Conservation (phyloP, 495 filamentous ascomycete species). For the Aspergillus baeticus region DNA sequence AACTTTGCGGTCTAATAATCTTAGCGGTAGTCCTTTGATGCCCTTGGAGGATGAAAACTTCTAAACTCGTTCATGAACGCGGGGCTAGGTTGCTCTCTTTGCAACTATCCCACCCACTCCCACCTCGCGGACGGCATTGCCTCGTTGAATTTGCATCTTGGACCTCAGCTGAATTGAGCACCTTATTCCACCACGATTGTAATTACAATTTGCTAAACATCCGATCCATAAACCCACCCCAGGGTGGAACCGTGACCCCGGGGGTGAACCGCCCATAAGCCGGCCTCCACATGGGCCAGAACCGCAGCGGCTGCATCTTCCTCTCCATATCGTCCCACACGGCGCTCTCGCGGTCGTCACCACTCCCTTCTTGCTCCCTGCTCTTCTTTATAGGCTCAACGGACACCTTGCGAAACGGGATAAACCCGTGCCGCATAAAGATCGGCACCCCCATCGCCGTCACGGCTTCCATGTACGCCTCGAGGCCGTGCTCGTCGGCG, state of each 20-base stretch:
- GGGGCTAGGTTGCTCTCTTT: no score
- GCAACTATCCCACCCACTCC: no score
- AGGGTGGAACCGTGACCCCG: not conserved
- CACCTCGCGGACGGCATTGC: no score
- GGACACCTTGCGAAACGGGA: not conserved
- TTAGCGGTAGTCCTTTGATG: no score
- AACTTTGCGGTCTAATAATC: no score
- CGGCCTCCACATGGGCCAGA: conserved; percentile 9
- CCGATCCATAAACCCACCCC: not conserved
- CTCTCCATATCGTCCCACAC: conserved; percentile 5
- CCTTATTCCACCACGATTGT: no score
- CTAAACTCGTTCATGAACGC: no score
- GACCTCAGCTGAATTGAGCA: no score
- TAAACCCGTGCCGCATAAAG: conserved; percentile 4
- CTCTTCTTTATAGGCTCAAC: not conserved
- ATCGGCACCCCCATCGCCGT: not conserved
- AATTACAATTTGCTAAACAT: not conserved
- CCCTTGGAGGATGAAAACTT: no score
- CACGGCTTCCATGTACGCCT: not conserved
- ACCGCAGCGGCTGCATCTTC: conserved; percentile 7
- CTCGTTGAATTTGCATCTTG: no score
- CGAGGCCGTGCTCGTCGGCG: conserved; percentile 1
- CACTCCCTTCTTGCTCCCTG: not conserved
- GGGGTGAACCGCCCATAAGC: not conserved
- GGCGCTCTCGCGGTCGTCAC: no score